phyloP scores from a whole-genome alignment of 2,329 filamentous ascomycete genomes.

The Botrytis paeoniae region DNA sequence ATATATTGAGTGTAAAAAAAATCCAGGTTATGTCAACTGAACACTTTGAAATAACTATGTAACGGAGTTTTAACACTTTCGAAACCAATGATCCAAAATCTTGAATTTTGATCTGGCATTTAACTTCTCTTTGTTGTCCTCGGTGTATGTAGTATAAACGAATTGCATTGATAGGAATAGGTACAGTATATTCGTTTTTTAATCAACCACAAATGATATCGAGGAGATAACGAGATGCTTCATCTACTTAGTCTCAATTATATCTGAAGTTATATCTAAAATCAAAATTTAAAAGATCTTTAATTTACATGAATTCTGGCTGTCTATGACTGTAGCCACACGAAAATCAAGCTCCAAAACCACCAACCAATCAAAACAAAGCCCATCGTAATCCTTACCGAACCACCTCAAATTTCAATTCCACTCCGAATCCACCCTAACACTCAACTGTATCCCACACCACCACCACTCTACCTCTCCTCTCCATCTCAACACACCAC shows the following conservation, averaged over 20 bases:
- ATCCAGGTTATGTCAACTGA: neutral
- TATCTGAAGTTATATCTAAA: neutral
- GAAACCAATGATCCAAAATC: neutral
- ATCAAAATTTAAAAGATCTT: neutral
- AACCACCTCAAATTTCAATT: conserved; percentile 19
- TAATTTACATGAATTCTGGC: neutral
- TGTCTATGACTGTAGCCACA: neutral
- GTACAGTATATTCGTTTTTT: neutral
- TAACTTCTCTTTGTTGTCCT: neutral
- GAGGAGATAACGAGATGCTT: neutral
- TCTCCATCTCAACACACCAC: conserved; percentile 15
- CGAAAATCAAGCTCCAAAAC: conserved; percentile 16
- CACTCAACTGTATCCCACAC: conserved; percentile 14
- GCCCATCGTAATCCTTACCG: conserved; percentile 19
- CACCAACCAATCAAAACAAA: conserved; percentile 18
- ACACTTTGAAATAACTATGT: neutral
- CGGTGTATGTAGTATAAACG: neutral
- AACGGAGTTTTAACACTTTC: neutral
- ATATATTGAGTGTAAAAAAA: neutral
- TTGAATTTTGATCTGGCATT: neutral
- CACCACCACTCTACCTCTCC: conserved; percentile 11
- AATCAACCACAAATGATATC: neutral
- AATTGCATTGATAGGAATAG: neutral
- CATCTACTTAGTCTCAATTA: neutral
- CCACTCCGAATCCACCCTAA: conserved; percentile 20